Conservation (phyloP, 1,284 basidiomycete genomes). For the Cystobasidium sp. region DNA sequence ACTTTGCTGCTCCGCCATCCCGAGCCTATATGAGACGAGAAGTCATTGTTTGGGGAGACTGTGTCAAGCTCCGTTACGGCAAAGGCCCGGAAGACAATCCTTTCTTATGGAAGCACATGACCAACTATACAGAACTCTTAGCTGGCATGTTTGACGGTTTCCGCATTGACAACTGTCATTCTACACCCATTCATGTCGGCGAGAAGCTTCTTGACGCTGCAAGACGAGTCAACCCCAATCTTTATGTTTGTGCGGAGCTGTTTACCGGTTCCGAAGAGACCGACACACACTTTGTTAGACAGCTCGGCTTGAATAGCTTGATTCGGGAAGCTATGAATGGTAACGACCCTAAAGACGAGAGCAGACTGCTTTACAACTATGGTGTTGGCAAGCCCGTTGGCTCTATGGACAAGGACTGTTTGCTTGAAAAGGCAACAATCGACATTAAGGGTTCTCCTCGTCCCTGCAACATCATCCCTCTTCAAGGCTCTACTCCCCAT, state of each 20-base stretch:
- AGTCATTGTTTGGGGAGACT: constrained; percentile 97
- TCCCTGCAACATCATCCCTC: constrained; percentile 72
- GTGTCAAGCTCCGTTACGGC: constrained; percentile 95
- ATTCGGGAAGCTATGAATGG: constrained; percentile 91
- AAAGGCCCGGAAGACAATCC: constrained; percentile 77
- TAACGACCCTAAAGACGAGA: constrained; percentile 82
- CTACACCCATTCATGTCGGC: constrained; percentile 93
- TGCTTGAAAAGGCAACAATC: constrained; percentile 66
- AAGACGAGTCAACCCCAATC: constrained; percentile 80
- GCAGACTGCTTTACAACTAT: constrained; percentile 79
- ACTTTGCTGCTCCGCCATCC: constrained; percentile 94
- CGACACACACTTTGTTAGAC: constrained; percentile 86
- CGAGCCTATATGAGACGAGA: constrained; percentile 94
- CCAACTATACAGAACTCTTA: constrained; percentile 76
- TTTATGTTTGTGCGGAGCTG: constrained; percentile 94
- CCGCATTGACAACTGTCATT: constrained; percentile 97
- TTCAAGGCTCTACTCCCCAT: constrained; percentile 83
- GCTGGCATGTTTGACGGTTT: constrained; percentile 89
- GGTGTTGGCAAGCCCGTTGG: constrained; percentile 90
- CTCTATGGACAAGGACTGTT: constrained; percentile 86
- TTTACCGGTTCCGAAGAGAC: constrained; percentile 95
- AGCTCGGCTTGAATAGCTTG: constrained; percentile 86
- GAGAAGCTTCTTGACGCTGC: constrained; percentile 88
- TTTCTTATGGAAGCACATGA: constrained; percentile 94
- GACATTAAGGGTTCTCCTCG: constrained; percentile 77